These are phyloP conservation scores for Apiospora koreana DNA, from an alignment of 2,329 filamentous ascomycete genomes.

Conservation along the genomic window DNA sequence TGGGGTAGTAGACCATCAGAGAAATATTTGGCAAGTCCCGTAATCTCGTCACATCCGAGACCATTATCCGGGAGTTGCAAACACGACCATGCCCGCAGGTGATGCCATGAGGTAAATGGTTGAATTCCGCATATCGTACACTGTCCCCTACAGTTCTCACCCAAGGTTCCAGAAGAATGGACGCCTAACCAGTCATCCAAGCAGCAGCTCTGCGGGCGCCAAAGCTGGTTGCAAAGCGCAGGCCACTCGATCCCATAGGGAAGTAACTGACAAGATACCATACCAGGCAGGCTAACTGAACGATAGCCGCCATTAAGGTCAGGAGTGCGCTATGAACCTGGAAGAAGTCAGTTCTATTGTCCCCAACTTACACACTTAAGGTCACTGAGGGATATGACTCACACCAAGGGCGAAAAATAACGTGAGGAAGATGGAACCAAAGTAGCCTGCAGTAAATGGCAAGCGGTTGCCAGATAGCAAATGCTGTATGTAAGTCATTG, in stretches of 20 bases:
- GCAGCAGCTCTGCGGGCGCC: slow-evolving; percentile 81
- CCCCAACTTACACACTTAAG: background rate
- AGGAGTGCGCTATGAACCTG: slow-evolving; percentile 83
- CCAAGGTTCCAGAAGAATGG: background rate
- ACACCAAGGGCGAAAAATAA: slow-evolving; percentile 92
- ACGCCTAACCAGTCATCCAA: slow-evolving; percentile 78
- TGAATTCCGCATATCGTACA: background rate
- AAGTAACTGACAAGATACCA: slow-evolving; percentile 99
- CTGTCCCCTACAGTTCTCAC: background rate
- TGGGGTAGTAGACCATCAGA: background rate
- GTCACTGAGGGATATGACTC: slow-evolving; percentile 48
- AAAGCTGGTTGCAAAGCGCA: slow-evolving; percentile 84
- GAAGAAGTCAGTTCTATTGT: background rate
- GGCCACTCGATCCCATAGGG: slow-evolving; percentile 88
- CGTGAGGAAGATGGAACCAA: slow-evolving; percentile 87
- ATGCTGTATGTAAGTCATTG: slow-evolving; percentile 78
- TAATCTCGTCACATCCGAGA: background rate
- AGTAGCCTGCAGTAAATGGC: slow-evolving; percentile 93
- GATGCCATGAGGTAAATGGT: background rate
- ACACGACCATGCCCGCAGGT: background rate
- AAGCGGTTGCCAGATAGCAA: slow-evolving; percentile 81
- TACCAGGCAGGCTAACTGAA: slow-evolving; percentile 79
- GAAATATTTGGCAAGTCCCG: background rate
- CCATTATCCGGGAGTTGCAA: background rate
- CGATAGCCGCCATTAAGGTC: slow-evolving; percentile 79